A percentile compares a stretch with the other conserved stretches of the same genome.
Conservation (phyloP, 495 filamentous ascomycete species). For the Xylaria grammica region DNA sequence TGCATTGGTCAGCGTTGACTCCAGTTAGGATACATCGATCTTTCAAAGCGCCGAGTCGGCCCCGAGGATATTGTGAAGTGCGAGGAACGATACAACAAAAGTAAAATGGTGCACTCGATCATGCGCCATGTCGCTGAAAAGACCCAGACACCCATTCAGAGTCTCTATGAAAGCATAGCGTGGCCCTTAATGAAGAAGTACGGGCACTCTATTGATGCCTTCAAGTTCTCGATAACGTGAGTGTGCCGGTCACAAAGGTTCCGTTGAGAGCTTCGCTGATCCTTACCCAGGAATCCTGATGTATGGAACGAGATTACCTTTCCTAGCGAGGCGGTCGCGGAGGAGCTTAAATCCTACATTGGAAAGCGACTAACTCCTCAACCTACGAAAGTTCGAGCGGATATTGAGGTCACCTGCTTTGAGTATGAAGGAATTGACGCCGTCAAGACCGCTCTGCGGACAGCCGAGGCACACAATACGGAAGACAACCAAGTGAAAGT, state of each 20-base stretch:
- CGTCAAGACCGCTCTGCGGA: slow-evolving; percentile 86
- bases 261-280: slow-evolving; percentile 14
- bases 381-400: slow-evolving; percentile 95
- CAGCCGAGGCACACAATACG: slow-evolving; percentile 87
- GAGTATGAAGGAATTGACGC: slow-evolving; percentile 98
- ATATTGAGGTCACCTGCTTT: slow-evolving; percentile 98
- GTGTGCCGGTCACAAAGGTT: slow-evolving; percentile 27
- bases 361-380: slow-evolving; percentile 94
- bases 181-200: slow-evolving; percentile 99
- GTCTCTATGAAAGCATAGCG: slow-evolving; percentile 88
- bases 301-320: slow-evolving; percentile 94
- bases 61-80: slow-evolving; percentile 98
- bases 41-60: slow-evolving; percentile 96
- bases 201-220: slow-evolving; percentile 94
- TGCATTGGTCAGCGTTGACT: slow-evolving; percentile 22
- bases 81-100: slow-evolving; percentile 99
- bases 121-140: slow-evolving; percentile 98
- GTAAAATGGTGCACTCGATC: slow-evolving; percentile 98
- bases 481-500: slow-evolving; percentile 93
- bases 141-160: slow-evolving; percentile 89
- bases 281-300: slow-evolving; percentile 74
- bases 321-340: slow-evolving; percentile 80
- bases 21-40: slow-evolving; percentile 85
- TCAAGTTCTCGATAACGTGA: slow-evolving; percentile 98
- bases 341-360: slow-evolving; percentile 91